These are phyloP conservation scores for Pythium rhizo-oryzae DNA, from an alignment of 352 stramenopile genomes.

Conservation along the genomic window DNA sequence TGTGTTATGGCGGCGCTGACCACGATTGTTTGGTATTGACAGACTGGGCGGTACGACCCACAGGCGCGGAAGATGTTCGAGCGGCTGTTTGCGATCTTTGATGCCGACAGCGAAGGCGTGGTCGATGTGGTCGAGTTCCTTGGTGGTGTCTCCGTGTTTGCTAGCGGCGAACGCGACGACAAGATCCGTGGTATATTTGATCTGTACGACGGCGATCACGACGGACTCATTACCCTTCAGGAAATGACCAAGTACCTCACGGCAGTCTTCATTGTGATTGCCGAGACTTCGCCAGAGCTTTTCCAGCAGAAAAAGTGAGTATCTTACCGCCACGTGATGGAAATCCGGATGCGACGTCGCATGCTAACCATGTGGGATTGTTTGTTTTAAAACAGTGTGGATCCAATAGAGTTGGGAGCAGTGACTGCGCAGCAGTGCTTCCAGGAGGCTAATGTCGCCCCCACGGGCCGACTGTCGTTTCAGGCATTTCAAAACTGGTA, in stretches of 20 bases:
- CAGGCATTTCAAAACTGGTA: slow-evolving; percentile 81
- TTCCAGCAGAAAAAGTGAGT: slow-evolving; percentile 74
- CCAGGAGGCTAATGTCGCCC: slow-evolving; percentile 59
- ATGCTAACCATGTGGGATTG: background rate
- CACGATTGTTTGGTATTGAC: slow-evolving; percentile 3
- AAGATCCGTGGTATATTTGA: slow-evolving; percentile 87
- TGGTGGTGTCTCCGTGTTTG: slow-evolving; percentile 81
- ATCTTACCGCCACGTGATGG: background rate
- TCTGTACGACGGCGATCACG: slow-evolving; percentile 82
- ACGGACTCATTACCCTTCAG: slow-evolving; percentile 80
- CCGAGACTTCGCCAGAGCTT: slow-evolving; percentile 61
- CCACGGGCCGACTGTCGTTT: slow-evolving; percentile 71
- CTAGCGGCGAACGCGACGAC: slow-evolving; percentile 77
- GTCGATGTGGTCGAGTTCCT: slow-evolving; percentile 85
- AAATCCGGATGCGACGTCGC: background rate
- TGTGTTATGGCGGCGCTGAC: background rate
- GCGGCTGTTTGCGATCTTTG: slow-evolving; percentile 82
- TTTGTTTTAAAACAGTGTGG: slow-evolving; percentile 40
- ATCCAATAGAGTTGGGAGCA: slow-evolving; percentile 60
- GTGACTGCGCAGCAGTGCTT: slow-evolving; percentile 83
- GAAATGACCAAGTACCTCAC: slow-evolving; percentile 91
- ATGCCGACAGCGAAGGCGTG: slow-evolving; percentile 54
- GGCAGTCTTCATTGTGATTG: slow-evolving; percentile 83
- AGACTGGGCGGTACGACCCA: slow-evolving; percentile 70
- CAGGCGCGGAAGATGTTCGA: slow-evolving; percentile 75